phyloP scores from a whole-genome alignment of 345 rosid genomes.

The Corymbia maculata region DNA sequence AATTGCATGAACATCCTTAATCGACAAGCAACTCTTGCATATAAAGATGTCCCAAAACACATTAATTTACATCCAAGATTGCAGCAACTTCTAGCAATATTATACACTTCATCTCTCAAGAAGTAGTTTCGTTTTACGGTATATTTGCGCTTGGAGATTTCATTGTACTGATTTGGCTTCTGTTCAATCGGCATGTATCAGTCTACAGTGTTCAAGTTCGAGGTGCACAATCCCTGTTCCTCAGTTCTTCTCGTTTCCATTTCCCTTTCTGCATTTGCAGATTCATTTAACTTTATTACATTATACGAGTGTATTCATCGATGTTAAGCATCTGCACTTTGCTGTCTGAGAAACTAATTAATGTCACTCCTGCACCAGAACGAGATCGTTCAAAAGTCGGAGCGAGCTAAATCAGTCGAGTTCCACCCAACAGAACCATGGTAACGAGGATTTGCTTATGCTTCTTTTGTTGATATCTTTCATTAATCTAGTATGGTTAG shows the following conservation, averaged over 20 bases:
- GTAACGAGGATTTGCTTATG: conserved; percentile 8
- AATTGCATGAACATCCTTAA: not conserved
- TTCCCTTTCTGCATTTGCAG: not conserved
- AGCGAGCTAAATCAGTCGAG: conserved; percentile 62
- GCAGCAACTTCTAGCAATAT: not conserved
- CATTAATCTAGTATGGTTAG: not conserved
- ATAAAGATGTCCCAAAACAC: not conserved
- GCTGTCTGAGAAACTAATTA: not conserved
- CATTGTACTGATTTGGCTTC: not conserved
- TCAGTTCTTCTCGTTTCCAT: not conserved
- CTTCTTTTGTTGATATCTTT: not conserved
- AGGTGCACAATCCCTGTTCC: not conserved
- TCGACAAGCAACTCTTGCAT: not conserved
- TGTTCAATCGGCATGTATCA: not conserved
- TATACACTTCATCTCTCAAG: not conserved
- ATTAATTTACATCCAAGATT: not conserved
- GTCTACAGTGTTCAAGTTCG: not conserved
- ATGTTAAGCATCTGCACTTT: not conserved
- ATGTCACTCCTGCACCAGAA: conserved; percentile 30
- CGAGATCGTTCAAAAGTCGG: conserved; percentile 43
- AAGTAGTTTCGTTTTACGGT: not conserved
- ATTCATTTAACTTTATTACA: not conserved
- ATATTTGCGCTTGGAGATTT: not conserved
- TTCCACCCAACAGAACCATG: conserved; percentile 70
- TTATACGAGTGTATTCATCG: not conserved